A percentile compares a stretch with the other conserved stretches of the same genome.
Conservation (phyloP, 2,329 filamentous ascomycete species). For the Xylariales sp. region DNA sequence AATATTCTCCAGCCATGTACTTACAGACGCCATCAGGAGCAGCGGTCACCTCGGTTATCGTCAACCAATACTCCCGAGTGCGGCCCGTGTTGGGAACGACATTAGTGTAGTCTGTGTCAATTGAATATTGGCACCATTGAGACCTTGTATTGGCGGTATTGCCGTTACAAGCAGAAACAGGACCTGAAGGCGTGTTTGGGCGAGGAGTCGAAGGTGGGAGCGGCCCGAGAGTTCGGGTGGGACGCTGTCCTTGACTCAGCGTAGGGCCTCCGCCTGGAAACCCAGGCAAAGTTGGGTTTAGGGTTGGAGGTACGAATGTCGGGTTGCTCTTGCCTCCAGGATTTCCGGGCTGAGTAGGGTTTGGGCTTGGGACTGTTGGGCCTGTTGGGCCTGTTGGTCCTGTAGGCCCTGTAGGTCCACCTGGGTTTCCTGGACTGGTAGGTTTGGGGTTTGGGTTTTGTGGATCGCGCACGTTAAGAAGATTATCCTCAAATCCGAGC, state of each 20-base stretch:
- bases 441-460: too few relatives aligned
- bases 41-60: conserved; percentile 24
- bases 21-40: conserved; percentile 31
- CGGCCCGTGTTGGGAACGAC: conserved; percentile 32
- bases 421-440: too few relatives aligned
- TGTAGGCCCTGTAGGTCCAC: too few relatives aligned
- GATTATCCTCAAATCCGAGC: background rate
- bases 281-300: background rate
- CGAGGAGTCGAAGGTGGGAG: background rate
- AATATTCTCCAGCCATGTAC: too few relatives aligned
- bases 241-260: background rate
- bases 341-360: background rate
- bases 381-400: too few relatives aligned
- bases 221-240: conserved; percentile 1
- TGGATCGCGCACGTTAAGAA: background rate
- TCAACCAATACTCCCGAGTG: conserved; percentile 34
- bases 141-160: conserved; percentile 22
- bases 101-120: conserved; percentile 30
- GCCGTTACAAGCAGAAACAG: conserved; percentile 7
- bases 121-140: conserved; percentile 35
- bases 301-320: background rate
- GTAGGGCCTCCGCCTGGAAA: background rate
- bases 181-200: background rate
- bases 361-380: background rate
- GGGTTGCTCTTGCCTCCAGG: background rate